A percentile compares a stretch with the other conserved stretches of the same genome.
Conservation (phyloP, 805 yeast species). For the Wickerhamomyces canadensis region DNA sequence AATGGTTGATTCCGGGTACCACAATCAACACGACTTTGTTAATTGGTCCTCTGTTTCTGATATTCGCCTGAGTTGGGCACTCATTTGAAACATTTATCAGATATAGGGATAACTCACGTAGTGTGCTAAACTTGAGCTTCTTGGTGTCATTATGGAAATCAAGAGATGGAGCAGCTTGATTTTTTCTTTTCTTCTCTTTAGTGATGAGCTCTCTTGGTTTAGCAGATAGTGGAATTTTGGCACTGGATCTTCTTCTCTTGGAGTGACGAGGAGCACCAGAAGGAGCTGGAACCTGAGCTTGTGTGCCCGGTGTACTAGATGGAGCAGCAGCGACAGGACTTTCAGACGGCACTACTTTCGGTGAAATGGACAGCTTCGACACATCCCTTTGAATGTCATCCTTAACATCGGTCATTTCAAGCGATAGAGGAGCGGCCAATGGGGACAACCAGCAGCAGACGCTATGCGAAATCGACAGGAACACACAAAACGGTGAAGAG, state of each 20-base stretch:
- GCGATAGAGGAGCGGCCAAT: no score
- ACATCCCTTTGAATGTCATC: constrained; percentile 1
- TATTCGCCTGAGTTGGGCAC: constrained; percentile 41
- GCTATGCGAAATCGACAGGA: no score
- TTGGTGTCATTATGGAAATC: constrained; percentile 27
- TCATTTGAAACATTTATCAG: constrained; percentile 24
- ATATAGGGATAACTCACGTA: constrained; percentile 24
- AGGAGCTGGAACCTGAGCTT: neutral
- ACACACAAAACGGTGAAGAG: no score
- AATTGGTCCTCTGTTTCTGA: constrained; percentile 43
- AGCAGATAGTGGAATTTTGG: constrained; percentile 8
- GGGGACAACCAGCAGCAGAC: neutral
- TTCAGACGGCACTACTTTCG: neutral
- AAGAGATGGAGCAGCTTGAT: constrained; percentile 26
- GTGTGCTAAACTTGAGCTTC: constrained; percentile 13
- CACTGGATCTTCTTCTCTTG: constrained; percentile 24
- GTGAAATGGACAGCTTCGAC: neutral
- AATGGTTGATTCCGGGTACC: constrained; percentile 57
- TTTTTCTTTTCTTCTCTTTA: constrained; percentile 29
- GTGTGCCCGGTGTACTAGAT: neutral
- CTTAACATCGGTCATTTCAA: neutral
- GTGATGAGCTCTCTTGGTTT: constrained; percentile 4
- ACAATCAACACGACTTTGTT: constrained; percentile 52
- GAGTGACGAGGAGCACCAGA: neutral
- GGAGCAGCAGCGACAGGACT: no score